Conservation (phyloP, 345 rosid genomes). For the Combretum micranthum region DNA sequence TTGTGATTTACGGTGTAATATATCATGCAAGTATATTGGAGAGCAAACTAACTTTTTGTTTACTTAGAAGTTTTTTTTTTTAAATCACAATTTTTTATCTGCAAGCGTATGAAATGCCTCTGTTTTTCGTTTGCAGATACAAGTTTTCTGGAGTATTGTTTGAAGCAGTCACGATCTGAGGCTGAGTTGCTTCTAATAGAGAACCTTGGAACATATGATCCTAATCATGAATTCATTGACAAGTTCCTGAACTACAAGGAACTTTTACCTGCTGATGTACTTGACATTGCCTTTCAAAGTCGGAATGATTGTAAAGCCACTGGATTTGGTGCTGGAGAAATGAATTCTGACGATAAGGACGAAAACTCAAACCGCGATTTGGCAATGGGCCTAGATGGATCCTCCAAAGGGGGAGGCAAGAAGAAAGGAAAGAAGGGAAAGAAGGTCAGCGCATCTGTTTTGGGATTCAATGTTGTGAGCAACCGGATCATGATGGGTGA, state of each 20-base stretch:
- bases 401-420: constrained; percentile 67
- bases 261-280: constrained; percentile 66
- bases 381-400: constrained; percentile 29
- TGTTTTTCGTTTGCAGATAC: constrained; percentile 40
- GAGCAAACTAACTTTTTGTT: no score
- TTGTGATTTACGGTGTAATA: no score
- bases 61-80: no score
- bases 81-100: no score
- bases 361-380: neutral
- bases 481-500: constrained; percentile 99
- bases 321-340: constrained; percentile 27
- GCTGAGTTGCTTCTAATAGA: constrained; percentile 71
- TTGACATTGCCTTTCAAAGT: constrained; percentile 79
- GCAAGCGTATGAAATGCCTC: neutral
- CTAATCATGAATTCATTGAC: constrained; percentile 75
- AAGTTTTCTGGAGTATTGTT: constrained; percentile 83
- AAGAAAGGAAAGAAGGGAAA: constrained; percentile 84
- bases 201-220: constrained; percentile 73
- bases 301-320: constrained; percentile 35
- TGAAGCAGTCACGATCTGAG: constrained; percentile 87
- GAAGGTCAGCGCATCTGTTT: constrained; percentile 68
- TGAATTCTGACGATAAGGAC: constrained; percentile 31
- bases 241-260: constrained; percentile 91
- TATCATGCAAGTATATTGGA: no score
- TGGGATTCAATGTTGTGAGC: constrained; percentile 94